A percentile compares a stretch with the other conserved stretches of the same genome.
Conservation (phyloP, 1,284 basidiomycete species). For the Rhodofomes roseus region DNA sequence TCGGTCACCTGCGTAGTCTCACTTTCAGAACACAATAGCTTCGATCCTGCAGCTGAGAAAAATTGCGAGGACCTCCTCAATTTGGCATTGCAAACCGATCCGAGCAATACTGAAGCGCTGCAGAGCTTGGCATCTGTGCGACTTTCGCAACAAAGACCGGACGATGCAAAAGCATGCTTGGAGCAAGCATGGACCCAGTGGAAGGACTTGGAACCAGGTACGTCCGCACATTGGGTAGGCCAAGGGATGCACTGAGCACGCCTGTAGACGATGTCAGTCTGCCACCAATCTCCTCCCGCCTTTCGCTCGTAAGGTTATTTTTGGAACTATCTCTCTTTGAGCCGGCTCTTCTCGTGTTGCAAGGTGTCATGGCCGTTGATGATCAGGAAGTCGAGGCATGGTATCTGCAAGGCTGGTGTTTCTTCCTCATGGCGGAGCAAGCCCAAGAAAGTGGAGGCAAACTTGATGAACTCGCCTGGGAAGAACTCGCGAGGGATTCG, state of each 20-base stretch:
- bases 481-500: conserved; percentile 79
- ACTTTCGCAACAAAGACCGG: conserved; percentile 81
- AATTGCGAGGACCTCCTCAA: conserved; percentile 79
- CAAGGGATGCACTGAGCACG: no score
- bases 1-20: background rate
- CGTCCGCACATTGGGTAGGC: conserved; percentile 10
- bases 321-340: conserved; percentile 75
- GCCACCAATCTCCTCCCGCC: conserved; percentile 74
- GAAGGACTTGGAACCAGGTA: conserved; percentile 74
- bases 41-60: conserved; percentile 75
- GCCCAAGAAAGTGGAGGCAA: conserved; percentile 55
- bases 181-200: conserved; percentile 70
- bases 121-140: conserved; percentile 85
- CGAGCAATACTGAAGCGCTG: conserved; percentile 77
- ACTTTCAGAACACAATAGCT: conserved; percentile 40
- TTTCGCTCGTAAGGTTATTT: conserved; percentile 79
- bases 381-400: conserved; percentile 90
- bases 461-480: conserved; percentile 61
- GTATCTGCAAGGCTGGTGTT: conserved; percentile 95
- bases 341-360: conserved; percentile 73
- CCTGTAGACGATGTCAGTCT: conserved; percentile 66
- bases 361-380: conserved; percentile 79
- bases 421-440: conserved; percentile 75
- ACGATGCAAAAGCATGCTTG: conserved; percentile 74
- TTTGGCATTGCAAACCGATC: conserved; percentile 72